Conservation (phyloP, 2,329 filamentous ascomycete genomes). For the Aspergillus neotritici region DNA sequence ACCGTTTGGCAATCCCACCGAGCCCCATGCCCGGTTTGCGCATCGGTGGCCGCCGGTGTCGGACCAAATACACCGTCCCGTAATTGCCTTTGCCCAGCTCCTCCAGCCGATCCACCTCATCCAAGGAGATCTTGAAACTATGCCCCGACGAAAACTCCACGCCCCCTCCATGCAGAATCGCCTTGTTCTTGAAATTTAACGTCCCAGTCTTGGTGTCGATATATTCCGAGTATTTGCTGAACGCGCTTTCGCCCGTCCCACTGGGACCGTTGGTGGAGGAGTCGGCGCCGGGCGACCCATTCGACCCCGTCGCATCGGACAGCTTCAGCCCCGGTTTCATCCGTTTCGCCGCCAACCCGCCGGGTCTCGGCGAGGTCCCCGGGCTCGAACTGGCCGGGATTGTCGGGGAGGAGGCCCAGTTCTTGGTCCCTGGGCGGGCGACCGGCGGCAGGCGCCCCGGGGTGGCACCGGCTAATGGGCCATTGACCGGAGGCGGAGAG, state of each 20-base stretch:
- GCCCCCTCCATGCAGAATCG: constrained; percentile 78
- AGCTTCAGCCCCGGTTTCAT: constrained; percentile 45
- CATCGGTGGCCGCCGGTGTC: constrained; percentile 68
- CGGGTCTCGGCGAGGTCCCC: constrained; percentile 37
- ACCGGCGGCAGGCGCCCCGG: constrained; percentile 24
- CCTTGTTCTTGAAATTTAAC: constrained; percentile 87
- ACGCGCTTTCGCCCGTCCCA: constrained; percentile 45
- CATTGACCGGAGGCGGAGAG: constrained; percentile 16
- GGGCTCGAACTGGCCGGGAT: constrained; percentile 28
- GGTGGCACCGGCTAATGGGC: constrained; percentile 26
- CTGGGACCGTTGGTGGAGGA: constrained; percentile 22
- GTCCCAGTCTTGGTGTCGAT: constrained; percentile 89
- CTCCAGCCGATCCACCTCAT: constrained; percentile 88
- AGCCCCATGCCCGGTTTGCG: constrained; percentile 56
- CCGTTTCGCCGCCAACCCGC: constrained; percentile 44
- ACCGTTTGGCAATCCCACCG: constrained; percentile 52
- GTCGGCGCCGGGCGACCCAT: constrained; percentile 43
- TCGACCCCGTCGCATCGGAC: constrained; percentile 43
- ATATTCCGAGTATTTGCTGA: constrained; percentile 70
- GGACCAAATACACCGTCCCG: constrained; percentile 94
- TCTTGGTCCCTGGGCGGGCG: constrained; percentile 27
- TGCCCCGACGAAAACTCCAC: constrained; percentile 89
- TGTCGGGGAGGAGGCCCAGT: constrained; percentile 29
- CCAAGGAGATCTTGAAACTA: constrained; percentile 87
- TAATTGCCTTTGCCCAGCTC: constrained; percentile 98